A percentile compares a stretch with the other conserved stretches of the same genome.
These are phyloP conservation scores for Pleurostoma richardsiae DNA, from an alignment of 2,329 filamentous ascomycete species.

Conservation along the genomic window DNA sequence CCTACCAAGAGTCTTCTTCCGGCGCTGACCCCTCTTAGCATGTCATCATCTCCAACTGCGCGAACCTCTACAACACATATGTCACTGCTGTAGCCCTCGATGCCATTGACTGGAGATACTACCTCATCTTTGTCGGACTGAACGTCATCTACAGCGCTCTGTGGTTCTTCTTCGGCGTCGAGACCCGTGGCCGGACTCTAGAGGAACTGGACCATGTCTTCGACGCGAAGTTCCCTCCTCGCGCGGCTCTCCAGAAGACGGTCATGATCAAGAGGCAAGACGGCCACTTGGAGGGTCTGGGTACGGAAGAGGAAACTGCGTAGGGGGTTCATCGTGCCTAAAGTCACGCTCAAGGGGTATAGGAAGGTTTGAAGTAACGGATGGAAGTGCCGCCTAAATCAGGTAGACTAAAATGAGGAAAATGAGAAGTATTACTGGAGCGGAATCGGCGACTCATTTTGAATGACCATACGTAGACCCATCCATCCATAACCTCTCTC, in stretches of 20 bases:
- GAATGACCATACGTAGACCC: too few species aligned
- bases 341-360: too few species aligned
- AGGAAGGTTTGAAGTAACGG: too few species aligned
- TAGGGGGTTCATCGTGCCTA: too few species aligned
- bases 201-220: conserved; percentile 40
- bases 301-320: not conserved
- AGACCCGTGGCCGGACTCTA: conserved; percentile 26
- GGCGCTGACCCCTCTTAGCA: conserved; percentile 3
- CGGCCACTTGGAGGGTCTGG: conserved; percentile 1
- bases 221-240: conserved; percentile 26
- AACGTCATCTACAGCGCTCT: conserved; percentile 19
- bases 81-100: conserved; percentile 23
- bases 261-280: conserved; percentile 17
- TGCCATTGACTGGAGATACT: conserved; percentile 22
- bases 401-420: too few species aligned
- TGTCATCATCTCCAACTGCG: conserved; percentile 20
- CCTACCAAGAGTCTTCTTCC: not conserved
- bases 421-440: too few species aligned
- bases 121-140: conserved; percentile 24
- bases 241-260: conserved; percentile 27
- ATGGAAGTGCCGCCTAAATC: too few species aligned
- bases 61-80: conserved; percentile 24
- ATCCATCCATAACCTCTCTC: too few species aligned
- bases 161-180: conserved; percentile 23
- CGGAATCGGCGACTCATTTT: too few species aligned